A percentile compares a stretch with the other conserved stretches of the same genome.
These are phyloP conservation scores for Lactarius vividus DNA, from an alignment of 768 basidiomycete genomes.

Conservation along the genomic window DNA sequence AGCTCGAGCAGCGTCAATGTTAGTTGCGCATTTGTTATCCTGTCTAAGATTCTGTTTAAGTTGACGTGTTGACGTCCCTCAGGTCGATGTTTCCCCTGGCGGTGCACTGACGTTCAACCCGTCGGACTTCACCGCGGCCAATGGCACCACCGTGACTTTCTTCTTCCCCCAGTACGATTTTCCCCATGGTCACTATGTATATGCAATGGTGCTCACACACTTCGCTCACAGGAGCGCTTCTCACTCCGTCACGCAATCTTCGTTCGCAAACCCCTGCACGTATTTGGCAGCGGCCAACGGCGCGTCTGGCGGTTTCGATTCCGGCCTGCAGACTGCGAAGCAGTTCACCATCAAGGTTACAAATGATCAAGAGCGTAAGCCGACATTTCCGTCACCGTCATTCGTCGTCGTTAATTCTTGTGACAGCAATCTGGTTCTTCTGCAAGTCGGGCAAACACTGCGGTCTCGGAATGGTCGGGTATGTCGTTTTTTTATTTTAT, in stretches of 20 bases:
- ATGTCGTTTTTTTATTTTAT: slow-evolving; percentile 12
- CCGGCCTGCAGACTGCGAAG: slow-evolving; percentile 41
- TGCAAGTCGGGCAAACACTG: slow-evolving; percentile 52
- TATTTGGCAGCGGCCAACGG: slow-evolving; percentile 42
- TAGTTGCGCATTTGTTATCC: background rate
- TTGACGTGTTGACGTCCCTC: background rate
- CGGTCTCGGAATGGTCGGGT: slow-evolving; percentile 51
- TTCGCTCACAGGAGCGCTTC: slow-evolving; percentile 7
- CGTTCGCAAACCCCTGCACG: slow-evolving; percentile 34
- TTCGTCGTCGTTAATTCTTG: background rate
- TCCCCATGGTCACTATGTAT: background rate
- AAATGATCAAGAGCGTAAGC: slow-evolving; percentile 46
- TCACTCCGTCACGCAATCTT: slow-evolving; percentile 37
- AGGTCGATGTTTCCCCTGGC: slow-evolving; percentile 46
- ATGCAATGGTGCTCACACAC: slow-evolving; percentile 3
- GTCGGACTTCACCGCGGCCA: slow-evolving; percentile 44
- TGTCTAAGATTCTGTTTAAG: background rate
- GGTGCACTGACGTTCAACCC: slow-evolving; percentile 45
- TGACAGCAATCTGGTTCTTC: slow-evolving; percentile 54
- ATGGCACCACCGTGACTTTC: slow-evolving; percentile 54
- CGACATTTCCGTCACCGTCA: background rate
- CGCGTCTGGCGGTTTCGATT: slow-evolving; percentile 47
- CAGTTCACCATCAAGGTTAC: slow-evolving; percentile 50
- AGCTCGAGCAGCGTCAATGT: slow-evolving; percentile 28
- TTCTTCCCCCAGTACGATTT: slow-evolving; percentile 45